Conservation (phyloP, 1,284 basidiomycete species). For the Pterulicium gracile region DNA sequence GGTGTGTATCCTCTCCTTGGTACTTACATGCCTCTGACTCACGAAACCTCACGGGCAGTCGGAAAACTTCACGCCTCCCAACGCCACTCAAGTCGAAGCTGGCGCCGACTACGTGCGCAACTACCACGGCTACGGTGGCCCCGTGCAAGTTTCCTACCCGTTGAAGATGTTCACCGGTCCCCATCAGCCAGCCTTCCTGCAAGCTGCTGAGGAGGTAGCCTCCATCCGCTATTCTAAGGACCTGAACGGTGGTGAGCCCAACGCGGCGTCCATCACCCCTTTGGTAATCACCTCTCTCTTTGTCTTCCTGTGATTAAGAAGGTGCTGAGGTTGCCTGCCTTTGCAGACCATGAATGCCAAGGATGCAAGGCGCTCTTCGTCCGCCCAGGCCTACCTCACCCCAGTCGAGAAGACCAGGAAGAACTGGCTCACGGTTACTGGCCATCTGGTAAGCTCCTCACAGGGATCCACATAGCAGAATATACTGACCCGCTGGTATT, state of each 20-base stretch:
- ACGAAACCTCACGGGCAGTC: too few species aligned
- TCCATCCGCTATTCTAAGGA: conserved; percentile 36
- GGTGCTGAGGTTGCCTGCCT: too few species aligned
- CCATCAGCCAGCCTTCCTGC: conserved; percentile 38
- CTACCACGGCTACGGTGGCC: conserved; percentile 44
- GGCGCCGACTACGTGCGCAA: conserved; percentile 33
- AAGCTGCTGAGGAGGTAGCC: conserved; percentile 34
- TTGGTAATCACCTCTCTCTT: conserved; percentile 19
- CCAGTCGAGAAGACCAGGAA: not conserved
- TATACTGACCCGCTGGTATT: not conserved
- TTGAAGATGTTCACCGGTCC: conserved; percentile 46
- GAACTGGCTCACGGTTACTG: conserved; percentile 1
- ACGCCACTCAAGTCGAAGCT: conserved; percentile 30
- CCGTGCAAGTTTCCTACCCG: conserved; percentile 40
- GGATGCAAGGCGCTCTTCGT: conserved; percentile 11
- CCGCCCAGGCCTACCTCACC: conserved; percentile 1
- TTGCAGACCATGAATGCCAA: not conserved
- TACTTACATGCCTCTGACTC: too few species aligned
- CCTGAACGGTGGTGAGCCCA: conserved; percentile 42
- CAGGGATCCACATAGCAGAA: not conserved
- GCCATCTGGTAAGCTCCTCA: not conserved
- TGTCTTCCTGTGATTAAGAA: not conserved
- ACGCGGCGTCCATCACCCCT: conserved; percentile 44
- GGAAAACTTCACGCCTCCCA: conserved; percentile 45
- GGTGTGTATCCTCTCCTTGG: conserved; percentile 13